Evolutionary conservation across 2,329 filamentous ascomycete genomes (phyloP).

Genomic region (Hypoxylon sp.): DNA sequence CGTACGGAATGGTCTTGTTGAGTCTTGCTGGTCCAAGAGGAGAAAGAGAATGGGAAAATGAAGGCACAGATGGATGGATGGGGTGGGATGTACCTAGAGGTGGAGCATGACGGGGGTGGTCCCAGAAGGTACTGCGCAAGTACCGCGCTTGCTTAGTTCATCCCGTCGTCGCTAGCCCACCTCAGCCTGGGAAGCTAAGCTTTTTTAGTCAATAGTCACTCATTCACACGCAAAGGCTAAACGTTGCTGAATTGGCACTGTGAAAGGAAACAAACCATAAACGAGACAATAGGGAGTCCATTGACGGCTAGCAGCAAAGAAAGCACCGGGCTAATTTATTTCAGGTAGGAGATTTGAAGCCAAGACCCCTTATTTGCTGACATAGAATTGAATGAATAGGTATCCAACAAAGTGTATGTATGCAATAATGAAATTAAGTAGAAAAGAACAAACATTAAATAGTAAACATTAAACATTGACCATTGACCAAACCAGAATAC

Average conservation of each 20-base stretch:
- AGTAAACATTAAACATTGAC: too few species aligned
- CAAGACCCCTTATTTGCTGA: neutral
- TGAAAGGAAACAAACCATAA: slow-evolving; percentile 24
- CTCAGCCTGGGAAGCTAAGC: slow-evolving; percentile 27
- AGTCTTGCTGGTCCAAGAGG: slow-evolving; percentile 43
- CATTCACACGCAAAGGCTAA: slow-evolving; percentile 17
- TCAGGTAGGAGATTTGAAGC: neutral
- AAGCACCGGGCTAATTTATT: neutral
- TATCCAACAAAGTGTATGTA: too few species aligned
- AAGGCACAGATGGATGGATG: slow-evolving; percentile 38
- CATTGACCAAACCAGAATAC: too few species aligned
- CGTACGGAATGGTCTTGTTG: slow-evolving; percentile 40
- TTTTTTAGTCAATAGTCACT: slow-evolving; percentile 32
- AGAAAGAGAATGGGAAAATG: slow-evolving; percentile 44
- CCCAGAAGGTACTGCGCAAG: slow-evolving; percentile 31
- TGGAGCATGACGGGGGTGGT: slow-evolving; percentile 34
- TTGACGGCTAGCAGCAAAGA: neutral
- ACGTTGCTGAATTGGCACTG: slow-evolving; percentile 20
- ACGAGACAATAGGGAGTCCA: slow-evolving; percentile 17
- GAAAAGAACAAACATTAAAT: too few species aligned
- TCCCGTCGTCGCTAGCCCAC: slow-evolving; percentile 29
- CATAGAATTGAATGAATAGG: too few species aligned
- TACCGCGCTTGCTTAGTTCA: slow-evolving; percentile 39
- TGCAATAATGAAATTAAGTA: too few species aligned
- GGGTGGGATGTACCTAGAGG: slow-evolving; percentile 32